Evolutionary conservation across 75 land plant species (phyloP), one percentile per base, ranked within the genome.

Genomic region (Cupressus sempervirens): DNA sequence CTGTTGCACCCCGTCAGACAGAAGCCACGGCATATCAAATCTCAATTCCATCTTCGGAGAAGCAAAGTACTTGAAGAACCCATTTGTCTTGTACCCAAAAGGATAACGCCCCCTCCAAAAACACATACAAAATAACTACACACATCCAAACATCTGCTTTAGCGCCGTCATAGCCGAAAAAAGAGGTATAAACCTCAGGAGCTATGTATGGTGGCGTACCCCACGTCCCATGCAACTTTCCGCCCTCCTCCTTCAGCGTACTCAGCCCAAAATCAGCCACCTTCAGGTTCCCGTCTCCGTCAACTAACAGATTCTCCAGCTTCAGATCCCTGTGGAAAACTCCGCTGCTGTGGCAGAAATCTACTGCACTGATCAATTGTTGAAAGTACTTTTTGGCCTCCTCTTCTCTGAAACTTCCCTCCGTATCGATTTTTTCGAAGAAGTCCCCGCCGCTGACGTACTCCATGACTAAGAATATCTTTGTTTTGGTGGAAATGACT

Each of bases 281-380:
- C n/a, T n/a, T n/a, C n/a, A n/a, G 83, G 36, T 84, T 38, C 52
- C 88, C 87, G 20, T 84, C 18, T 4, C 81, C 87, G 85, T 86
- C 87, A 36, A 89, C 80, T 48, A 89, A 82, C 46, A 89, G 83
- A 74, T 89, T 89, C 84, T 87, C 87, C 54, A 84, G 88, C 88
- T 91, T 91, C 62, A 91, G 85, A 83, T 91, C 92, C 4, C 92
- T 84, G 88, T 91, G 92, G 62, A 40, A 87, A 45, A 91, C 85
- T 23, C 90, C 90, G 41, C 83, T 82, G 43, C 88, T 76, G 84
- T 91, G 92, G 72, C 90, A 91, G 84, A 85, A 87, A 23, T 88
- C 84, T 46, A 91, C 88, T 58, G 91, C 91, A 76, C 84, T 35
- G 80, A 89, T 86, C 9, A 91, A 87, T 84, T 91, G 91, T 35